Conservation (phyloP, 1,284 basidiomycete genomes). For the Moesziomyces sp. region DNA sequence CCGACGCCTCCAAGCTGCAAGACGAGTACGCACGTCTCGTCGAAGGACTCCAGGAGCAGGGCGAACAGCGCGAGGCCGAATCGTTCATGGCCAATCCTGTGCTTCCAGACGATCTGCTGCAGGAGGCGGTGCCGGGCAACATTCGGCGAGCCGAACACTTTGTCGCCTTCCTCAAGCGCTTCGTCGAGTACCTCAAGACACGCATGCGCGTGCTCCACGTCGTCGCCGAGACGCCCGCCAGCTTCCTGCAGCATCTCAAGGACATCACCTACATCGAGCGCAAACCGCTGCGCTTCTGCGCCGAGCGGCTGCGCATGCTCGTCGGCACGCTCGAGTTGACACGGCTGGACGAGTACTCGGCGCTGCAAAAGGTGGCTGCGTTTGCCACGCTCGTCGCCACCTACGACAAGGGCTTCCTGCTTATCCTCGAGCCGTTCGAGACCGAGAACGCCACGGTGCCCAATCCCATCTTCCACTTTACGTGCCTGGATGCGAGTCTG, state of each 20-base stretch:
- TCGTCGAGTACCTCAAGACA: conserved; percentile 99
- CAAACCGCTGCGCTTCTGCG: conserved; percentile 94
- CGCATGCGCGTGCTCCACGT: conserved; percentile 98
- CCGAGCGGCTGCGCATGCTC: conserved; percentile 92
- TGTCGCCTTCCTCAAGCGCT: conserved; percentile 95
- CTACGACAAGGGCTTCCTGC: conserved; percentile 97
- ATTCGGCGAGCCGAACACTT: conserved; percentile 99
- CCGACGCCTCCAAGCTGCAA: conserved; percentile 91
- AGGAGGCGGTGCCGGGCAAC: conserved; percentile 96
- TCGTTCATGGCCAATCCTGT: conserved; percentile 87
- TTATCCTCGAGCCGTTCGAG: conserved; percentile 98
- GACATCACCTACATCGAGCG: conserved; percentile 99
- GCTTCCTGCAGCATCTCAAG: conserved; percentile 96
- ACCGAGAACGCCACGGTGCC: conserved; percentile 98
- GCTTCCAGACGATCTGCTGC: conserved; percentile 91
- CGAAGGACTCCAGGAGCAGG: conserved; percentile 81
- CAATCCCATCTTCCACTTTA: conserved; percentile 98
- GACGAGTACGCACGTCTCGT: conserved; percentile 98
- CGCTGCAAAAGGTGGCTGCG: conserved; percentile 92
- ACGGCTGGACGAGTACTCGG: conserved; percentile 88
- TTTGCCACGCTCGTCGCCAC: conserved; percentile 98
- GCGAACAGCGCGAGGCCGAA: conserved; percentile 77
- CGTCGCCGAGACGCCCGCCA: conserved; percentile 98
- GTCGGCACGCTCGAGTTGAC: conserved; percentile 91
- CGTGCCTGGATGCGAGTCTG: conserved; percentile 95